Evolutionary conservation across 164 flowering plant genomes (phyloP), one percentile per base, ranked within the genome.

Genomic region (Umbellularia californica): DNA sequence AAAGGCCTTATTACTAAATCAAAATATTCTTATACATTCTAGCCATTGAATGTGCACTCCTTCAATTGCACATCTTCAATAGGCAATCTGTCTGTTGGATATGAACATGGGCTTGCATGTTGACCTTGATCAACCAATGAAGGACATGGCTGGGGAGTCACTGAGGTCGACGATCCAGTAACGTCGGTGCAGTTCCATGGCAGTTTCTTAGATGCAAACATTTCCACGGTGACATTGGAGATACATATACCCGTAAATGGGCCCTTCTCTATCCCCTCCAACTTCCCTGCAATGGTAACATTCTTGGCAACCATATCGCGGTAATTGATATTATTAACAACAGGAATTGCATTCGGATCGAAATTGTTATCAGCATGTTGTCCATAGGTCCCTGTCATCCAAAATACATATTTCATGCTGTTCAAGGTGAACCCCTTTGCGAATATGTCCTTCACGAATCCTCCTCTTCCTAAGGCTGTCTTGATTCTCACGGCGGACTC

Each of bases 371-470:
- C 95, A 0, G 94, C 82, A 73, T 90, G 93, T 0, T 80, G 58
- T 0, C 85, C 87, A 64, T 94, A 94, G 27, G 64, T 9, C 0
- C 93, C 93, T 0, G 92, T 81, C 90, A 90, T 92, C 94, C 96
- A 86, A 74, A 90, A 92, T 0, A 82, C 94, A 50, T 85, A 90
- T 81, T 89, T 87, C 97, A 94, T 94, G 3, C 90, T 92, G 14
- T 88, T 30, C 84, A 90, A 51, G 4, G 3, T 74, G 81, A 92
- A 74, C 5, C 83, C 68, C 41, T 81, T 80, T 0, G 80, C 93
- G 55, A 30, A 92, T 1, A 94, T 85, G 81, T 91, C 91, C 63
- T 86, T 87, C 9, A 94, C 87, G 30, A 69, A 94, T 2, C 73
- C 94, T 3, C 97, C 98, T 33, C 97, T 77, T 14, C 95, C 97